phyloP scores from a whole-genome alignment of 352 stramenopile genomes.

The Pythium guiyangense region DNA sequence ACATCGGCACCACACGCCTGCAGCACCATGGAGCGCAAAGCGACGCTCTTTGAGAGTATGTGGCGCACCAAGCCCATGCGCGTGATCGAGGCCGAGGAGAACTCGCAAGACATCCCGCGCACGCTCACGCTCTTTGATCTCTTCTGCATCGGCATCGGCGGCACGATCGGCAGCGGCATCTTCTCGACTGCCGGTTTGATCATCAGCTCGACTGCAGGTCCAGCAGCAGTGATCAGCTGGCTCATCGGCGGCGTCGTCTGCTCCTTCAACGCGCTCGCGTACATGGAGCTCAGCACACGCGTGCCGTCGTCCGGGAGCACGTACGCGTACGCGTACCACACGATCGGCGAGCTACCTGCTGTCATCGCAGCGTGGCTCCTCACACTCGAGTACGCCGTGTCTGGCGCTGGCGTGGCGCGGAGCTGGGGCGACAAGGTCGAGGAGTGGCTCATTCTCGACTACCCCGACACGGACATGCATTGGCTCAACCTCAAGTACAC shows the following conservation, averaged over 20 bases:
- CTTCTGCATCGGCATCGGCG: constrained; percentile 83
- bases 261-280: constrained; percentile 71
- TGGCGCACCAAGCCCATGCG: constrained; percentile 53
- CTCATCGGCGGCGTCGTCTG: constrained; percentile 68
- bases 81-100: constrained; percentile 57
- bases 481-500: constrained; percentile 51
- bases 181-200: constrained; percentile 75
- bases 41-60: constrained; percentile 16
- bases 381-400: constrained; percentile 89
- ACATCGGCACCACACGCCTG: neutral
- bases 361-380: constrained; percentile 79
- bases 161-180: constrained; percentile 85
- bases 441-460: constrained; percentile 41
- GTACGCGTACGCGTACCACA: constrained; percentile 90
- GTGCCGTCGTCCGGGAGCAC: constrained; percentile 85
- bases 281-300: constrained; percentile 78
- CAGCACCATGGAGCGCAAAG: constrained; percentile 11
- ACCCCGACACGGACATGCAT: constrained; percentile 30
- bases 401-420: constrained; percentile 84
- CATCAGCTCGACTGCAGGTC: constrained; percentile 65
- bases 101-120: constrained; percentile 34
- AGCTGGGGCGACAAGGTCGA: constrained; percentile 91
- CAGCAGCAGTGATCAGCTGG: constrained; percentile 71
- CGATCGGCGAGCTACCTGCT: constrained; percentile 87
- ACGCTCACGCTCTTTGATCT: constrained; percentile 79